phyloP scores from a whole-genome alignment of 805 yeast genomes.

The Wickerhamiella galacta region DNA sequence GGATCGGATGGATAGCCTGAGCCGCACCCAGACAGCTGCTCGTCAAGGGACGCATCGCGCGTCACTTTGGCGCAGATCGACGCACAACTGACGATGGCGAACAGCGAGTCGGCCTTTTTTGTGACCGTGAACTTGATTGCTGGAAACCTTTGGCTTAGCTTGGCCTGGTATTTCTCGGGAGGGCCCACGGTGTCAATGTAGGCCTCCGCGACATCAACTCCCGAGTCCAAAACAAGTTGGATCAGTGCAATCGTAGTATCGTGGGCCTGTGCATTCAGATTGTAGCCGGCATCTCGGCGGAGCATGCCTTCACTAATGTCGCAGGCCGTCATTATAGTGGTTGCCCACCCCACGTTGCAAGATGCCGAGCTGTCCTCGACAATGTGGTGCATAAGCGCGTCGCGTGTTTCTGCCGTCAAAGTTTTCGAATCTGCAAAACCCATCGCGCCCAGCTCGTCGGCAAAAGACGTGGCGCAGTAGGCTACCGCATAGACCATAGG shows the following conservation, averaged over 20 bases:
- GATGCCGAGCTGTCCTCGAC: constrained; percentile 32
- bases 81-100: constrained; percentile 87
- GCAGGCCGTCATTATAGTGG: constrained; percentile 66
- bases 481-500: constrained; percentile 94
- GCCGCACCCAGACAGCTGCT: constrained; percentile 37
- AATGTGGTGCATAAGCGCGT: constrained; percentile 40
- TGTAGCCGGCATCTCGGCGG: constrained; percentile 43
- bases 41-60: constrained; percentile 46
- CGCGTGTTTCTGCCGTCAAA: constrained; percentile 54
- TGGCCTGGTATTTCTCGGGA: constrained; percentile 65
- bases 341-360: constrained; percentile 68
- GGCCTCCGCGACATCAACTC: constrained; percentile 51
- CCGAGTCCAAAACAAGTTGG: constrained; percentile 39
- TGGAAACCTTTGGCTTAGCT: constrained; percentile 57
- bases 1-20: constrained; percentile 96
- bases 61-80: constrained; percentile 94
- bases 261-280: constrained; percentile 91
- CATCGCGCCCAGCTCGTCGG: constrained; percentile 33
- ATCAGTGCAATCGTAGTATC: constrained; percentile 78
- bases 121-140: constrained; percentile 58
- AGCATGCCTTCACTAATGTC: constrained; percentile 88
- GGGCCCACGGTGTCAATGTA: constrained; percentile 97
- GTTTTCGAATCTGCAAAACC: constrained; percentile 93
- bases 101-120: constrained; percentile 87
- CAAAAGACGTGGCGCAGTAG: constrained; percentile 45